phyloP scores from a whole-genome alignment of 2,329 filamentous ascomycete species.

The Pyrenochaeta sp. region DNA sequence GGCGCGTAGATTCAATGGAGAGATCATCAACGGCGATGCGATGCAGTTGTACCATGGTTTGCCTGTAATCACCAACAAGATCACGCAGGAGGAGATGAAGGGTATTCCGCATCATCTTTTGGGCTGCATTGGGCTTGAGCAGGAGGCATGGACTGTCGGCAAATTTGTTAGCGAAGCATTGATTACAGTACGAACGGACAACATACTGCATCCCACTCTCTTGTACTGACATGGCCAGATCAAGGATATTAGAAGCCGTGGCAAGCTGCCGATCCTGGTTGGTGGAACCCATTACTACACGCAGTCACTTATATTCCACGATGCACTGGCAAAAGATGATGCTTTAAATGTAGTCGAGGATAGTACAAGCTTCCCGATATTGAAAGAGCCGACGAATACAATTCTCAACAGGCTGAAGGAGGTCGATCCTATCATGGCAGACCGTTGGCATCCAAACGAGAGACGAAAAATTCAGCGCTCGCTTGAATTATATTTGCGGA shows the following conservation, averaged over 20 bases:
- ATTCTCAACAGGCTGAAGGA: slow-evolving; percentile 77
- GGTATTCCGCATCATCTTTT: slow-evolving; percentile 89
- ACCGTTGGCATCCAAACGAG: slow-evolving; percentile 93
- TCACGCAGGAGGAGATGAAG: slow-evolving; percentile 75
- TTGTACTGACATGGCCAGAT: slow-evolving; percentile 59
- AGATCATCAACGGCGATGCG: slow-evolving; percentile 96
- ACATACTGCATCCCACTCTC: fast-evolving
- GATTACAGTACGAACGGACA: slow-evolving; percentile 52
- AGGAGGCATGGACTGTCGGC: slow-evolving; percentile 84
- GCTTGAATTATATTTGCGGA: slow-evolving; percentile 87
- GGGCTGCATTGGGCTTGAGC: slow-evolving; percentile 76
- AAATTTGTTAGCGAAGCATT: slow-evolving; percentile 77
- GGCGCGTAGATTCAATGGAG: slow-evolving; percentile 83
- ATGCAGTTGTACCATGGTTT: slow-evolving; percentile 97
- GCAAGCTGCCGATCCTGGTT: slow-evolving; percentile 86
- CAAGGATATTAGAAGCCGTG: slow-evolving; percentile 77
- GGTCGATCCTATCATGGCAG: slow-evolving; percentile 89
- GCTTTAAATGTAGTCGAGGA: slow-evolving; percentile 37
- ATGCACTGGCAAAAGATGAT: slow-evolving; percentile 66
- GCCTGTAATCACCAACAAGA: slow-evolving; percentile 95
- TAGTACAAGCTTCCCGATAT: slow-evolving; percentile 66
- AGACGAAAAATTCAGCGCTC: slow-evolving; percentile 88
- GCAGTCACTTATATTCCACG: slow-evolving; percentile 84
- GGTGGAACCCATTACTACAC: slow-evolving; percentile 97
- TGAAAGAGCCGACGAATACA: slow-evolving; percentile 74